Base-by-base conservation (phyloP, 1,284 basidiomycete genomes). In the Rhodotorula sp. region DNA sequence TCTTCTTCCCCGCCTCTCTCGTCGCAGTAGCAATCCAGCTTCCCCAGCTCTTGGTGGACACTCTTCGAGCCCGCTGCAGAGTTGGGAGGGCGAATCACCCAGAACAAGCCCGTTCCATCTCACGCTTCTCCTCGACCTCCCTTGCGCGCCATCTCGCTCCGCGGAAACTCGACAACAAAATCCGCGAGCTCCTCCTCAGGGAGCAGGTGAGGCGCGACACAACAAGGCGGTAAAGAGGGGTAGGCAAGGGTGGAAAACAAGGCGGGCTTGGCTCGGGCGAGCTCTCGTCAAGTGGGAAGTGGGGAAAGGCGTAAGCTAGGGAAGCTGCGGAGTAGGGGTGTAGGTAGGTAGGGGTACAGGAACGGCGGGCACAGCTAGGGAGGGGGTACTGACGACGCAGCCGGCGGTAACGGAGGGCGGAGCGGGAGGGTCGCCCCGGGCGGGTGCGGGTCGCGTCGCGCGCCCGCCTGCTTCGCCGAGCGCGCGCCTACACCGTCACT, bases 221-320 rank as follows among this genome's bases (percentile, higher is more conserved):
- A 12, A n/a, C 32, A 53, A 32, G 36, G 32, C 2, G 61, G 39
- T 13, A n/a, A n/a, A 29, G 32, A 22, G 29, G 22, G 37, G 4
- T 21, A 17, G 36, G 7, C 36, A 25, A 8, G 39, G 21, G 53
- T 6, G 32, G 32, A 34, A 37, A 63, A 39, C 13, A 53, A 36
- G 27, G 29, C 46, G 55, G 25, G 22, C 61, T 51, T 61, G 70
- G 70, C 70, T 71, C 70, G 53, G 70, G 50, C 62, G 58, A 64
- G 70, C 66, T 71, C 70, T 67, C 70, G 70, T 67, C 66, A 53
- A 70, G 61, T n/a, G 39, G 39, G 39, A 9, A 19, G 21, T 48
- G n/a, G 36, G 50, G 56, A 10, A 44, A 13, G 57, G n/a, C 6
- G 29, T n/a, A 6, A n/a, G 25, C 36, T 50, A 21, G 50, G 37